Evolutionary conservation across 768 basidiomycete species (phyloP), one percentile per base, ranked within the genome.

Genomic region (Lentinula sp.): DNA sequence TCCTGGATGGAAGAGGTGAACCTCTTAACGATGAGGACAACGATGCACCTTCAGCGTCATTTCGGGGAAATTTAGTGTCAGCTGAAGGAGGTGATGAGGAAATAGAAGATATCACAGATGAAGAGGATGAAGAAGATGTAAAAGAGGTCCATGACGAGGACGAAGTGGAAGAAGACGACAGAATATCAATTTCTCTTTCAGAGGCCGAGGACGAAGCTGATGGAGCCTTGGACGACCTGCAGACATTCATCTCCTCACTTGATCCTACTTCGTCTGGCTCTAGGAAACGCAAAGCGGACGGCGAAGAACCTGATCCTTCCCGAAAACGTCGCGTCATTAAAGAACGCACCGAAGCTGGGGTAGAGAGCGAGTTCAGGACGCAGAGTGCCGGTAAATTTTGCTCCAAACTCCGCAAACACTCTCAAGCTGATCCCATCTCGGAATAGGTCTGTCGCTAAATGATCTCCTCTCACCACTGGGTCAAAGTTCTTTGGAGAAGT

Each of bases 341-440:
- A 59, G 93, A 94, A 67, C 82, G 82, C 55, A 93, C 87, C 2
- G 88, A 91, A 67, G 84, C 86, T 33, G 93, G 91, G 6, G 81
- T 80, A 35, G 94, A 95, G 69, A 86, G 85, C 66, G 93, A 94
- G 67, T 95, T 94, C 68, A 84, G 82, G 10, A 82, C 83, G 46
- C 77, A 77, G 66, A 68, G 75, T 13, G 68, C 76, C 55, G 82
- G 86, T 85, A 68, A 56, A 67, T 66, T n/a, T 39, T 37, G 55
- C 39, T 60, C 42, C n/a, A 61, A 28, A 8, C 12, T 13, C 18
- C 59, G 6, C 13, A n/a, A 18, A 42, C 12, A 45, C 45, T 37
- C 15, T 39, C 52, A 52, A 59, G 54, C 28, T 61, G n/a, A 63
- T 23, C 15, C 37, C 42, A 13, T 37, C 39, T 39, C 59, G 49